Base-by-base conservation (phyloP, 2,329 filamentous ascomycete genomes). In the Zasmidium citrigriseum region DNA sequence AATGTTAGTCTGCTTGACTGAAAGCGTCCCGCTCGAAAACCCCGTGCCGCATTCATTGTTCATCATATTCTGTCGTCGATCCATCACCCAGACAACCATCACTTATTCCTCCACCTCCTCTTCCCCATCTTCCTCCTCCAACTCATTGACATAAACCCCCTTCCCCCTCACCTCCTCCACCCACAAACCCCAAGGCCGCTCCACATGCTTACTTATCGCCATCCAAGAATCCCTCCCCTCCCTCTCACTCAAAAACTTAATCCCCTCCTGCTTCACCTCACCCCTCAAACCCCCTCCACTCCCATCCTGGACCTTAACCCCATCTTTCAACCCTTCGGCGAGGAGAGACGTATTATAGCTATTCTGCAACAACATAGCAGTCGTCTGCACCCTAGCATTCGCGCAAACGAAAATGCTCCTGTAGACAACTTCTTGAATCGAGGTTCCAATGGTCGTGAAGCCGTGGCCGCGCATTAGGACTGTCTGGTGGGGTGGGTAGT, bases 391-490 rank as follows among this genome's bases (percentile, higher is more conserved):
- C 49, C 73, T 70, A 1, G 78, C 78, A 41, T 74, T 74, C 2
- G 62, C 59, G 52, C 65, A 69, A 1, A 76, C 78, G 62, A 76
- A 80, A 20, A 79, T 74, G 1, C 77, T 74, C 54, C 78, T 74
- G 59, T 75, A 79, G 0, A 80, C 78, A 0, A 73, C 76, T 62
- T 78, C 76, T 63, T 79, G 74, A 55, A 80, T 76, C 9, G 72
- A 70, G 2, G 68, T 66, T 0, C 76, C 78, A 0, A 75, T 67
- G 11, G 73, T 76, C 1, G 77, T 77, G 59, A 80, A 80, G 22
- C 78, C 78, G 59, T 80, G 78, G 1, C 74, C 73, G 53, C 77
- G 76, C 69, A 79, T 76, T 16, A 74, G 60, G 46, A 73, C 69
- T 1, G 67, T 67, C 0, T 65, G 64, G 29, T 65, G 55, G 1